These are phyloP conservation scores for Raffaelea ambrosiae DNA, from an alignment of 2,329 filamentous ascomycete species.

Conservation along the genomic window DNA sequence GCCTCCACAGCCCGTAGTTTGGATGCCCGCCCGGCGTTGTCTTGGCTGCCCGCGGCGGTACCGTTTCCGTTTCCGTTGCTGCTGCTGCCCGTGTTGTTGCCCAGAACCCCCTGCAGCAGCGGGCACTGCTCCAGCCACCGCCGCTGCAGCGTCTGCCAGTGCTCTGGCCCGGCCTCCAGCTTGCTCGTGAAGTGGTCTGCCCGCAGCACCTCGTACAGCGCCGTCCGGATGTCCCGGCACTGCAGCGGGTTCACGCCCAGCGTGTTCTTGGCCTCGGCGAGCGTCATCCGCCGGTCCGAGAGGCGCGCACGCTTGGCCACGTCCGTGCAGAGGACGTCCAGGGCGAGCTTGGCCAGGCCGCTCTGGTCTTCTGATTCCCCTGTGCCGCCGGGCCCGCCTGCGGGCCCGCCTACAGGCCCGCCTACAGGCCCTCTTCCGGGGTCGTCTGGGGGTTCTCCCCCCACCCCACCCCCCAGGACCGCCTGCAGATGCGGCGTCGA, in stretches of 20 bases:
- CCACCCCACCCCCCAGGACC: no score
- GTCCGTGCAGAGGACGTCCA: constrained; percentile 74
- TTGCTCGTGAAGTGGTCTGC: constrained; percentile 63
- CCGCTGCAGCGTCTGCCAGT: constrained; percentile 63
- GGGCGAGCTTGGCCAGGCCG: constrained; percentile 37
- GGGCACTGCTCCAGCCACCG: constrained; percentile 15
- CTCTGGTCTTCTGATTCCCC: background rate
- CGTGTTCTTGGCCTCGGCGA: constrained; percentile 64
- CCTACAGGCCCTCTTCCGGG: no score
- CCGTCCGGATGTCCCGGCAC: constrained; percentile 51
- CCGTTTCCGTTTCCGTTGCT: constrained; percentile 35
- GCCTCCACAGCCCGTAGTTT: constrained; percentile 35
- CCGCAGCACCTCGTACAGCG: constrained; percentile 58
- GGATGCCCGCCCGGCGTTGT: constrained; percentile 46
- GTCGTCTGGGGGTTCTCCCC: no score
- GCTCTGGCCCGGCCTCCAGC: constrained; percentile 60
- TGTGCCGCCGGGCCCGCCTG: constrained; percentile 19
- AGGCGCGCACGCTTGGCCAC: constrained; percentile 69
- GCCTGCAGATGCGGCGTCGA: constrained; percentile 53
- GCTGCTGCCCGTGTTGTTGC: no score
- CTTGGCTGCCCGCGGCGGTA: constrained; percentile 11
- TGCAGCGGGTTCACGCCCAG: constrained; percentile 35
- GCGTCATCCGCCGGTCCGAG: constrained; percentile 56
- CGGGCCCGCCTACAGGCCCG: no score
- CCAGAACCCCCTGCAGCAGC: background rate